phyloP scores from a whole-genome alignment of 352 stramenopile species.

The Pythium volutum region DNA sequence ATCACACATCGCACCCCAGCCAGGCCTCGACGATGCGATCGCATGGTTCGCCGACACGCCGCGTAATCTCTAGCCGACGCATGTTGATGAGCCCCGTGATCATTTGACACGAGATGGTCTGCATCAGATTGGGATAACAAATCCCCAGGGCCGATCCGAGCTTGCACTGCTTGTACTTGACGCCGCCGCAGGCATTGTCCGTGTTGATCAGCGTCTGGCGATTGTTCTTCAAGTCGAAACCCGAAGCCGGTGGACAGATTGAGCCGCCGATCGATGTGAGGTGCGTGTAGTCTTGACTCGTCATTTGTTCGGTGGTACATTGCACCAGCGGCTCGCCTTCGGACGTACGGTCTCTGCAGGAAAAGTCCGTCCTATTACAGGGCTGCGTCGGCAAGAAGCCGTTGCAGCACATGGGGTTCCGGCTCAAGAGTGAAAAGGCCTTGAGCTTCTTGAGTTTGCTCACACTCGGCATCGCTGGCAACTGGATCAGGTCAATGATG shows the following conservation, averaged over 20 bases:
- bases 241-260: background rate
- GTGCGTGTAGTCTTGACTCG: background rate
- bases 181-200: slow-evolving; percentile 8
- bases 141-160: slow-evolving; percentile 3
- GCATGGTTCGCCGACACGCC: slow-evolving; percentile 15
- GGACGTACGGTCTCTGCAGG: slow-evolving; percentile 5
- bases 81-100: background rate
- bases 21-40: slow-evolving; percentile 17
- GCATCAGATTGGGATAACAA: slow-evolving; percentile 12
- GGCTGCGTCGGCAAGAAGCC: slow-evolving; percentile 6
- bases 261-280: too few relatives aligned
- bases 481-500: background rate
- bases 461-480: slow-evolving; percentile 13
- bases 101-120: slow-evolving; percentile 10
- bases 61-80: slow-evolving; percentile 12
- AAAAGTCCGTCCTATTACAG: slow-evolving; percentile 12
- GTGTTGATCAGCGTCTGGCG: too few relatives aligned
- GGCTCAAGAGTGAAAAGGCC: background rate
- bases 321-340: background rate
- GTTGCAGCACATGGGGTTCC: slow-evolving; percentile 24
- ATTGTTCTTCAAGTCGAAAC: too few relatives aligned
- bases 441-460: background rate
- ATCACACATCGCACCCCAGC: too few relatives aligned
- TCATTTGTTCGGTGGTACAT: slow-evolving; percentile 3
- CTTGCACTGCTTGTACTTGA: slow-evolving; percentile 22